Evolutionary conservation across 768 basidiomycete genomes (phyloP).

Genomic region (Kwoniella botswanensis): DNA sequence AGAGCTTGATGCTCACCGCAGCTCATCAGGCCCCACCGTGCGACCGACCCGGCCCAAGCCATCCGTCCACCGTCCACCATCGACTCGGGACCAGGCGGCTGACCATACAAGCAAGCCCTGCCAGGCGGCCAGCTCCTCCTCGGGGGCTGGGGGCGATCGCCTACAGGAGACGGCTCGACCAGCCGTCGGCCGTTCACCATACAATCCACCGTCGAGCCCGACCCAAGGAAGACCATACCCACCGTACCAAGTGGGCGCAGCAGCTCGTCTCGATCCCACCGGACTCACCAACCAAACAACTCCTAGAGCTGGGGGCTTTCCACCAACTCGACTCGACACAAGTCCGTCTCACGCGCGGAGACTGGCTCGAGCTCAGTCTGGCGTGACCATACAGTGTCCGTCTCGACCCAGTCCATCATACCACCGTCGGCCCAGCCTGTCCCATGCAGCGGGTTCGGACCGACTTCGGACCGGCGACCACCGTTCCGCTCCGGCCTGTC

Average conservation of each 20-base stretch:
- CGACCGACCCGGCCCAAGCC: neutral
- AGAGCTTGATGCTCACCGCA: neutral
- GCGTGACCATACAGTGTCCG: neutral
- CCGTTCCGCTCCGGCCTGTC: too few relatives aligned
- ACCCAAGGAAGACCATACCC: too few relatives aligned
- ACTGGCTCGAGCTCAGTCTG: too few relatives aligned
- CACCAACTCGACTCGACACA: neutral
- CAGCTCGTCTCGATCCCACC: neutral
- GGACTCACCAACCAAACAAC: neutral
- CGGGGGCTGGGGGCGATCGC: too few relatives aligned
- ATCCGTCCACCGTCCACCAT: neutral
- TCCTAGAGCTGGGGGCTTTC: neutral
- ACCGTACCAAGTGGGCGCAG: too few relatives aligned
- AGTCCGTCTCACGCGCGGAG: too few relatives aligned
- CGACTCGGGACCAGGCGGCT: neutral
- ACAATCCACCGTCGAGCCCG: conserved; percentile 4
- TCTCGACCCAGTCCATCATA: too few relatives aligned
- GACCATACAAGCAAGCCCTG: too few relatives aligned
- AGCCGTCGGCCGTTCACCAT: neutral
- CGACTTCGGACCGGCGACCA: too few relatives aligned
- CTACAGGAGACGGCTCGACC: neutral
- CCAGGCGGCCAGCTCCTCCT: too few relatives aligned
- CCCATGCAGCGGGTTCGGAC: too few relatives aligned
- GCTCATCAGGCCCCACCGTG: neutral
- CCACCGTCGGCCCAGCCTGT: too few relatives aligned